Conservation (phyloP, 1,284 basidiomycete genomes). For the Heterobasidion parviporum region DNA sequence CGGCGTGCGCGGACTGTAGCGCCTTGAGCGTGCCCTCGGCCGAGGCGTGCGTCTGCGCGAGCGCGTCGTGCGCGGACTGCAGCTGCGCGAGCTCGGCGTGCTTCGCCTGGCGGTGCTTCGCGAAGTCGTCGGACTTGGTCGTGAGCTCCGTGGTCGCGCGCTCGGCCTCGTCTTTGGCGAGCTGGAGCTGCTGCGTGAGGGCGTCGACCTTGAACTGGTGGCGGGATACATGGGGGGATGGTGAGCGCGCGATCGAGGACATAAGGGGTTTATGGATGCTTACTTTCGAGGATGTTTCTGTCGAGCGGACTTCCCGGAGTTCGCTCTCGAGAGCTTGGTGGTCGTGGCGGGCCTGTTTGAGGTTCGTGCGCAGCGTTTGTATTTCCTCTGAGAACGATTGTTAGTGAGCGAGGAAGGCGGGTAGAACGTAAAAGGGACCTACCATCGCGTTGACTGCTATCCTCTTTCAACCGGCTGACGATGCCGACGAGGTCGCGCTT, state of each 20-base stretch:
- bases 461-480: constrained; percentile 66
- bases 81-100: constrained; percentile 69
- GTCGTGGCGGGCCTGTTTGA: constrained; percentile 71
- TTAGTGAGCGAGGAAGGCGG: neutral
- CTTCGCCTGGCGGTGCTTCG: constrained; percentile 63
- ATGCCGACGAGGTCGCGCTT: constrained; percentile 72
- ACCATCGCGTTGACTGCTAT: constrained; percentile 63
- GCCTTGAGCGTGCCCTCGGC: constrained; percentile 58
- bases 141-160: constrained; percentile 55
- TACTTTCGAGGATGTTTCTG: constrained; percentile 66
- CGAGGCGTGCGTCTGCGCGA: constrained; percentile 55
- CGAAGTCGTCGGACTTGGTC: constrained; percentile 63
- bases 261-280: constrained; percentile 1
- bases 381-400: constrained; percentile 47
- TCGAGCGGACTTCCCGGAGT: constrained; percentile 59
- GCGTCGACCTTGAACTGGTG: constrained; percentile 73
- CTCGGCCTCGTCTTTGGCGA: constrained; percentile 64
- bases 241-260: neutral
- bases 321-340: constrained; percentile 56
- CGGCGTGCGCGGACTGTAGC: constrained; percentile 59
- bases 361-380: constrained; percentile 51
- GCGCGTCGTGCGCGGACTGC: constrained; percentile 64
- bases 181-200: constrained; percentile 67
- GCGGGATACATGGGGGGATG: neutral
- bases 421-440: too few species aligned